Evolutionary conservation across 31 red algal genomes (phyloP).

Genomic region (Endocladia muricata): DNA sequence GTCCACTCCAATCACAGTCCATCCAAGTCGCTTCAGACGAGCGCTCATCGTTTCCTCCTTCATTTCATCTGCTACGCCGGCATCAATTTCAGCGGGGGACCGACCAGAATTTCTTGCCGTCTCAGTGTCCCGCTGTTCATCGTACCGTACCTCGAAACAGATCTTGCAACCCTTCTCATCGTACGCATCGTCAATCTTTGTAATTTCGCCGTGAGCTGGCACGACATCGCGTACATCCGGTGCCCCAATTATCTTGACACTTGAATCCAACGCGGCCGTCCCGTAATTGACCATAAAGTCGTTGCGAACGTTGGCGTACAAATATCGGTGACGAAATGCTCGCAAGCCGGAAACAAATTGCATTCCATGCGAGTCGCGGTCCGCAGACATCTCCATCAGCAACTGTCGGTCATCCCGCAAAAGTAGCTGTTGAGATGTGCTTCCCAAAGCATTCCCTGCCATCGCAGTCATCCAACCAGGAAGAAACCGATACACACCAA

Average conservation of each 20-base stretch:
- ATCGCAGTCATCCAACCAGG: constrained; percentile 9
- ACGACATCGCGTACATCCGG: constrained; percentile 4
- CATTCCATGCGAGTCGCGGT: neutral
- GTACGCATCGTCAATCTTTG: constrained; percentile 23
- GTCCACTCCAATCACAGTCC: constrained; percentile 53
- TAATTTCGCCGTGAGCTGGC: neutral
- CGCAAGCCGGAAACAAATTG: constrained; percentile 45
- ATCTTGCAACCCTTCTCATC: constrained; percentile 51
- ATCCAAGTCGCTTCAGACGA: constrained; percentile 39
- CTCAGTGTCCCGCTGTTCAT: neutral
- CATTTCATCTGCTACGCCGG: neutral
- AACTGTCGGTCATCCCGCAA: constrained; percentile 24
- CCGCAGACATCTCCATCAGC: constrained; percentile 42
- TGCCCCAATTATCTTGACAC: constrained; percentile 1
- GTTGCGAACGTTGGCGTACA: constrained; percentile 61
- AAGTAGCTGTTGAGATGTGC: constrained; percentile 35
- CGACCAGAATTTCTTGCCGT: neutral
- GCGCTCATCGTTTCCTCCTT: constrained; percentile 43
- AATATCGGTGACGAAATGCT: constrained; percentile 25
- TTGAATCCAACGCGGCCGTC: constrained; percentile 44
- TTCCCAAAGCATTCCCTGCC: constrained; percentile 5
- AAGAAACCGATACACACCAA: constrained; percentile 66
- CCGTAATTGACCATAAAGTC: constrained; percentile 81
- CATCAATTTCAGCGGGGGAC: too few species aligned
- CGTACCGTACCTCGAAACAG: constrained; percentile 23